Base-by-base conservation (phyloP, 2,329 filamentous ascomycete species). In the Epicoccum nigrum region DNA sequence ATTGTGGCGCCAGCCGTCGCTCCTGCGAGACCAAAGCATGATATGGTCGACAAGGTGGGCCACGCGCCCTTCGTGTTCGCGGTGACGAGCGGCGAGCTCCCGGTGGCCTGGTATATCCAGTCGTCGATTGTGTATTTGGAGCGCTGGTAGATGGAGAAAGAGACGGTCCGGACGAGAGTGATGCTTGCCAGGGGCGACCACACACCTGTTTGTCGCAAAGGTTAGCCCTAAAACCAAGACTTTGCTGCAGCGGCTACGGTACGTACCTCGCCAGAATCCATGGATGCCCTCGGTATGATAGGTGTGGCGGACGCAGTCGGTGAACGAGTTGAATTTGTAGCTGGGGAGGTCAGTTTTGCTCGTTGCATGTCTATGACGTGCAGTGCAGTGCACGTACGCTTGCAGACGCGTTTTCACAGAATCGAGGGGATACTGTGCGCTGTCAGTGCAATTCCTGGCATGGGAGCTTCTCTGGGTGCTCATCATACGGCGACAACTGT, bases 341-440 rank as follows among this genome's bases (percentile, higher is more conserved):
- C 70, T 72, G 48, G 33, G 41, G 13, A 17, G 23, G 60, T 70
- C 52, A 70, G 62, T 23, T 21, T 27, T 51, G 23, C 41, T 43
- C 17, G 6, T 20, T 30, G 17, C n/a, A 30, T 9, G 19, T 13
- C 20, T 19, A 43, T 45, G 51, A 39, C 33, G 48, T 31, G 45
- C 41, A 60, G 41, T 45, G 51, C 37, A 31, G 48, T 31, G 45
- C 41, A 60, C 74, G 56, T 73, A 77, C 60, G 88, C 89, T 78
- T 95, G 90, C 85, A 94, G 90, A 67, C 90, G 88, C 48, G 89
- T 92, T 79, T 95, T 95, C 71, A 93, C 87, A 65, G 90, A 93
- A 73, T 95, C 90, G 62, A 95, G 83, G 17, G 90, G 90, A 69
- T 93, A 95, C 78, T 81, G 44, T 17, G 45, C 54, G 40, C 41